phyloP scores from a whole-genome alignment of 192 early-diverging fungal genomes.

The Umbelopsis sp. region DNA sequence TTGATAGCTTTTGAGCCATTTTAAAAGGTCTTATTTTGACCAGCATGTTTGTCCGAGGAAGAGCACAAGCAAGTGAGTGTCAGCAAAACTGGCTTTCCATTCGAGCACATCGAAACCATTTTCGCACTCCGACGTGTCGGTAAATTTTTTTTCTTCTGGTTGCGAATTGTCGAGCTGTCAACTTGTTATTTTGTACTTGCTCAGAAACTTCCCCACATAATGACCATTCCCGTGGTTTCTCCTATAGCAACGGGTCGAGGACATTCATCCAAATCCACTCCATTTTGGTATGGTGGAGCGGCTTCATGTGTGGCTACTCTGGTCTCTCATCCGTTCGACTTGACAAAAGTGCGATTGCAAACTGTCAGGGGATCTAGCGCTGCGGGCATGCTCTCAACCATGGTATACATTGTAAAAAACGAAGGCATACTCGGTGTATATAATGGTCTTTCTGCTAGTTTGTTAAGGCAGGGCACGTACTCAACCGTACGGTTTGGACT shows the following conservation, averaged over 20 bases:
- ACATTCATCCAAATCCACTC: constrained; percentile 2
- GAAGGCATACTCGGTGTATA: constrained; percentile 35
- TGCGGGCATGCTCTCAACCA: constrained; percentile 64
- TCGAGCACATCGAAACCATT: too few species aligned
- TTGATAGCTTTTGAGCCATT: too few species aligned
- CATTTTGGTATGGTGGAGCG: constrained; percentile 46
- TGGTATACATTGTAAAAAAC: constrained; percentile 61
- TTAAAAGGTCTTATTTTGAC: too few species aligned
- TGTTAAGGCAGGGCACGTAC: constrained; percentile 78
- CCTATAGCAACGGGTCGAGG: constrained; percentile 9
- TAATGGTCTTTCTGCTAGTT: constrained; percentile 61
- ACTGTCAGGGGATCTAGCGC: constrained; percentile 33
- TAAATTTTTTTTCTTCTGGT: too few species aligned
- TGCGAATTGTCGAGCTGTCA: constrained; percentile 14
- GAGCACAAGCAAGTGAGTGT: too few species aligned
- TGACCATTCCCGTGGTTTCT: constrained; percentile 21
- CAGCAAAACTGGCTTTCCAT: too few species aligned
- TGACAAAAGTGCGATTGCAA: constrained; percentile 86
- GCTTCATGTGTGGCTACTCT: constrained; percentile 60
- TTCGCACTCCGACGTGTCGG: too few species aligned
- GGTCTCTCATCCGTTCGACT: constrained; percentile 82
- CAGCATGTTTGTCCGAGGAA: too few species aligned
- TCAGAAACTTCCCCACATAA: constrained; percentile 3
- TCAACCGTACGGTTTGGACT: constrained; percentile 80
- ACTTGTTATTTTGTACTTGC: background rate